Conservation (phyloP, 2,329 filamentous ascomycete genomes). For the Xylaria digitata region DNA sequence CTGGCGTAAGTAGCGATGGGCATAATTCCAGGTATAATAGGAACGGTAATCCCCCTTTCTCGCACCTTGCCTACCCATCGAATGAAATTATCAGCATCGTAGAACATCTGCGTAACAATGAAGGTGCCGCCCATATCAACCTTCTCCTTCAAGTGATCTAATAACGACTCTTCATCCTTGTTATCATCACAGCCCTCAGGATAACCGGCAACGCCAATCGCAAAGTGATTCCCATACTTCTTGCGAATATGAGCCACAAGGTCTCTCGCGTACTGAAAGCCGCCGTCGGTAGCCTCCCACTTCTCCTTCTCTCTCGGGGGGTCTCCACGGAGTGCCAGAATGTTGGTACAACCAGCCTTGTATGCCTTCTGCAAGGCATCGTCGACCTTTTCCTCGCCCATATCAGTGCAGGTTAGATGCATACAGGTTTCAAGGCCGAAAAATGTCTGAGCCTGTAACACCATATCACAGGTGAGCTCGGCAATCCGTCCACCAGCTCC, state of each 20-base stretch:
- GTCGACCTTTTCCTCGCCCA: conserved; percentile 93
- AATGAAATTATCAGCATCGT: conserved; percentile 95
- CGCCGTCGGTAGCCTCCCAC: conserved; percentile 88
- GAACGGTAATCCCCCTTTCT: conserved; percentile 82
- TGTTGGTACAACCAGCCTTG: conserved; percentile 96
- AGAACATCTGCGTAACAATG: conserved; percentile 99
- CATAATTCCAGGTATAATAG: conserved; percentile 92
- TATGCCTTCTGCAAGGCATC: conserved; percentile 88
- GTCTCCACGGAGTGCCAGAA: conserved; percentile 91
- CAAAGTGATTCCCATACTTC: conserved; percentile 88
- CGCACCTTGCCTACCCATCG: conserved; percentile 90
- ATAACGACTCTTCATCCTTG: conserved; percentile 82
- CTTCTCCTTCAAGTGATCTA: conserved; percentile 96
- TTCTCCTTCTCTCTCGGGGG: conserved; percentile 93
- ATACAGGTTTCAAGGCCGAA: conserved; percentile 98
- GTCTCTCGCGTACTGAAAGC: conserved; percentile 93
- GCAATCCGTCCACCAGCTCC: conserved; percentile 92
- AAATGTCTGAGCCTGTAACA: conserved; percentile 91
- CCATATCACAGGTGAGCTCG: conserved; percentile 96
- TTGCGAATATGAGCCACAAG: conserved; percentile 80
- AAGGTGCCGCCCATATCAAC: conserved; percentile 93
- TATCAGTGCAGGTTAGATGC: conserved; percentile 98
- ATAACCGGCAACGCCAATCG: conserved; percentile 97
- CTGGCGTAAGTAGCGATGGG: conserved; percentile 95
- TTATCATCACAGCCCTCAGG: conserved; percentile 96